Base-by-base conservation (phyloP, 2,329 filamentous ascomycete species). In the Aspergillus fructus region DNA sequence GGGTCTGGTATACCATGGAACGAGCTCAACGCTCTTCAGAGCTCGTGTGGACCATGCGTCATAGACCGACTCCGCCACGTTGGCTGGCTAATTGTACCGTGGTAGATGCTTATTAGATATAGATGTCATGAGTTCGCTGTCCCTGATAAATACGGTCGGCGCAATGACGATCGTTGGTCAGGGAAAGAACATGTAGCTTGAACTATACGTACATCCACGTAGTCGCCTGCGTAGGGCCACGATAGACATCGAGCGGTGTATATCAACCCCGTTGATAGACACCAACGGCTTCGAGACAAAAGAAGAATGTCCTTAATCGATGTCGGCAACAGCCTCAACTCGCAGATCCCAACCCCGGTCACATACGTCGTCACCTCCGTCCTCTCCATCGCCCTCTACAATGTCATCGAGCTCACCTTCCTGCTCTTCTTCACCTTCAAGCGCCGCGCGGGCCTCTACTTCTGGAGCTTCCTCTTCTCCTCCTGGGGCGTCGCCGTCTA, bases 351-450 rank as follows among this genome's bases (percentile, higher is more conserved):
- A 24, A 21, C 13, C 6, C 23, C 43, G 2, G 15, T 11, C 23
- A 46, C 43, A 1, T 46, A 46, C 21, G 43, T 8, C 23, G 13
- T 81, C 58, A 73, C 72, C 4, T 74, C 76, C 11, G 75, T 82
- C 49, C 70, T 77, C 7, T 76, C 72, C 3, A 68, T 81, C 41
- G 72, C 78, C 24, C 75, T 76, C 69, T 81, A 81, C 62, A 81
- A 80, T 58, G 75, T 76, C 30, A 62, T 79, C 48, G 79, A 81
- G 56, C 73, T 82, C 27, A 68, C 77, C 52, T 66, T 80, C 34
- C 72, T 80, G 34, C 69, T 81, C 54, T 79, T 79, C 49, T 70
- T 76, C 55, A 79, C 76, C 2, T 82, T 82, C 62, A 73, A 71
- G 37, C 66, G 68, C 48, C 77, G 76, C 46, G 66, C 63, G 19